These are phyloP conservation scores for Penicillium herquei DNA, from an alignment of 495 filamentous ascomycete genomes.

Conservation along the genomic window DNA sequence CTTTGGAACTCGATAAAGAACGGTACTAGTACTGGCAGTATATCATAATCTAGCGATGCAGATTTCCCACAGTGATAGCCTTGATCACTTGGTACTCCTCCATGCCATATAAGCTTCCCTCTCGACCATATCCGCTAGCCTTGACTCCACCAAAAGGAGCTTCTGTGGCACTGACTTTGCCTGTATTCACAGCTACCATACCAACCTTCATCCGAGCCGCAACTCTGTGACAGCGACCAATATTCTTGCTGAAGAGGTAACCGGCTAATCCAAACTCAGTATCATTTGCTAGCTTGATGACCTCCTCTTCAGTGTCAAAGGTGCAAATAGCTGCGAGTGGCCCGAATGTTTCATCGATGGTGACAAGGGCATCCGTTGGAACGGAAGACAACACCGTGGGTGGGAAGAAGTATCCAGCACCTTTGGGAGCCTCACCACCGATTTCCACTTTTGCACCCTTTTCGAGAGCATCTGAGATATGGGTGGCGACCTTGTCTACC, in stretches of 20 bases:
- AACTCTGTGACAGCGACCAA: constrained; percentile 38
- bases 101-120: too few species aligned
- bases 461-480: constrained; percentile 16
- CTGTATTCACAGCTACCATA: constrained; percentile 46
- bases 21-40: too few species aligned
- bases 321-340: constrained; percentile 22
- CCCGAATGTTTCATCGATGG: constrained; percentile 28
- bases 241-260: constrained; percentile 41
- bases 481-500: constrained; percentile 10
- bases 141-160: too few species aligned
- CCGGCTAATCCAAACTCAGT: constrained; percentile 44
- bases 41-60: too few species aligned
- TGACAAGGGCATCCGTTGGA: constrained; percentile 57
- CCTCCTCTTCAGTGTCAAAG: constrained; percentile 33
- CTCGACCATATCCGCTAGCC: too few species aligned
- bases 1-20: too few species aligned
- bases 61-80: too few species aligned
- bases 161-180: too few species aligned
- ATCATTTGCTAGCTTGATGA: constrained; percentile 24
- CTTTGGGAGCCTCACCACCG: constrained; percentile 6
- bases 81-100: too few species aligned
- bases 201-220: constrained; percentile 43
- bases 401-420: constrained; percentile 55
- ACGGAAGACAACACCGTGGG: constrained; percentile 52
- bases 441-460: constrained; percentile 14